Evolutionary conservation across 176 grass and related monocot genomes (phyloP).

Genomic region (Pharus latifolius): DNA sequence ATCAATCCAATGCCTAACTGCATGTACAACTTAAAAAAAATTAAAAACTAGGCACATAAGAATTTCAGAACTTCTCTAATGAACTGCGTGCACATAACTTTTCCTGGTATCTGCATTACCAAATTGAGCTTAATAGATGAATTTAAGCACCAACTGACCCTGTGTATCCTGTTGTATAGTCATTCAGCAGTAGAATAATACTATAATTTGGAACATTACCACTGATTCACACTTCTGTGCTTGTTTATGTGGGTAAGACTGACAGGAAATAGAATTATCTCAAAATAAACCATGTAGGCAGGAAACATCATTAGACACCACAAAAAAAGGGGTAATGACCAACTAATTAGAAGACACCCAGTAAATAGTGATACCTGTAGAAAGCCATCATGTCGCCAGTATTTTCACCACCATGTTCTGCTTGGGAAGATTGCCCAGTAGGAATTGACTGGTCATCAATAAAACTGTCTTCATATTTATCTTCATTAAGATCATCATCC

Average conservation of each 20-base stretch:
- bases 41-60: neutral
- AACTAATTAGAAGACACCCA: neutral
- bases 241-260: neutral
- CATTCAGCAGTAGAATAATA: neutral
- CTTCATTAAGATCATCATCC: slow-evolving; percentile 37
- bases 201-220: neutral
- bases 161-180: neutral
- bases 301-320: neutral
- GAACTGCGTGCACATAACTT: neutral
- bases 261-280: slow-evolving; percentile 1
- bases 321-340: neutral
- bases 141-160: too few relatives aligned
- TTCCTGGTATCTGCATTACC: neutral
- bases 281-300: neutral
- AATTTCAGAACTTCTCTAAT: neutral
- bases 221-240: neutral
- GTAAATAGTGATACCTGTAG: slow-evolving; percentile 67
- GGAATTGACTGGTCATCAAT: slow-evolving; percentile 63
- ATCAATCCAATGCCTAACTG: too few relatives aligned
- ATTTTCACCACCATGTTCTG: slow-evolving; percentile 25
- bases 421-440: slow-evolving; percentile 30
- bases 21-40: neutral
- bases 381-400: slow-evolving; percentile 51
- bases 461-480: slow-evolving; percentile 83
- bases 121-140: neutral